phyloP scores from a whole-genome alignment of 2,329 filamentous ascomycete species.

The Cladosporium austrohemisphaericum region DNA sequence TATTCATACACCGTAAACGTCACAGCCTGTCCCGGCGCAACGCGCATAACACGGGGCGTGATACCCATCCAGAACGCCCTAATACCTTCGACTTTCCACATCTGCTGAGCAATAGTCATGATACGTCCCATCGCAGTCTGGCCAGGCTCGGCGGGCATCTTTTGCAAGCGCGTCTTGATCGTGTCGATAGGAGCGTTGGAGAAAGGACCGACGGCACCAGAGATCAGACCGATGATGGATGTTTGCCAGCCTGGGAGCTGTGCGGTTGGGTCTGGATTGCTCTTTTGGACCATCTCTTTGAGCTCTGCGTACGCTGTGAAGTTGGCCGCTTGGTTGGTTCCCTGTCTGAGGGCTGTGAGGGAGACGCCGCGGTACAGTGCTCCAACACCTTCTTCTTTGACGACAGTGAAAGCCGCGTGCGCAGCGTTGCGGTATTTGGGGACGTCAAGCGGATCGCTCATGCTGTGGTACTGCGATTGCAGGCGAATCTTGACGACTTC shows the following conservation, averaged over 20 bases:
- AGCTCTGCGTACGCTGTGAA: constrained; percentile 97
- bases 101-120: constrained; percentile 61
- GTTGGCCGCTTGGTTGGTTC: constrained; percentile 96
- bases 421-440: constrained; percentile 97
- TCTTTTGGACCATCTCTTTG: constrained; percentile 70
- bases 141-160: constrained; percentile 72
- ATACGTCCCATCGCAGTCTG: constrained; percentile 79
- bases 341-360: constrained; percentile 88
- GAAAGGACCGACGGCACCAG: constrained; percentile 90
- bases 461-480: constrained; percentile 95
- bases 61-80: constrained; percentile 99
- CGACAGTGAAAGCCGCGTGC: constrained; percentile 75
- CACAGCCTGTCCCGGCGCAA: constrained; percentile 87
- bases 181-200: constrained; percentile 98
- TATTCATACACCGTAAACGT: constrained; percentile 61
- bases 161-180: constrained; percentile 95
- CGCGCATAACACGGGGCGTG: constrained; percentile 93
- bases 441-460: constrained; percentile 92
- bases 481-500: constrained; percentile 98
- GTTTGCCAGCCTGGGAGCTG: constrained; percentile 86
- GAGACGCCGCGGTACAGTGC: constrained; percentile 91
- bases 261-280: constrained; percentile 64
- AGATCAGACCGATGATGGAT: constrained; percentile 82
- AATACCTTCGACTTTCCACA: constrained; percentile 79
- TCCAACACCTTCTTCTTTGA: constrained; percentile 83